Base-by-base conservation (phyloP, 2,329 filamentous ascomycete genomes). In the Arachnopeziza araneosa region DNA sequence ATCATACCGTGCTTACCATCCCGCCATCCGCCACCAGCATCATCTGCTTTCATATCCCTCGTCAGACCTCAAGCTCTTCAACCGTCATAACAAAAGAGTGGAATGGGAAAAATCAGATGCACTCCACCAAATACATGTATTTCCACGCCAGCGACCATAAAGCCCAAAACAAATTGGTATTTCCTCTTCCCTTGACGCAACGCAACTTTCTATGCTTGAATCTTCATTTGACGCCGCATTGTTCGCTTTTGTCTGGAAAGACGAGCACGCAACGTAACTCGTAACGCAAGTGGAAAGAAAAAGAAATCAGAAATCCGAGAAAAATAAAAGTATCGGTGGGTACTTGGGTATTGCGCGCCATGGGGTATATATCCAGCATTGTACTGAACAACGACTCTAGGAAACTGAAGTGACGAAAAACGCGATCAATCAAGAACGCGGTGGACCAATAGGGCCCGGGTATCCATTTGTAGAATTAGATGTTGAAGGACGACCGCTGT, bases 401-500 rank as follows among this genome's bases (percentile, higher is more conserved):
- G 67, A 72, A 70, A 71, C 61, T 67, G 67, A 72, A 70, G 70
- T 61, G 59, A 58, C 64, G 57, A 56, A 52, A 66, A 68, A 69
- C 59, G 49, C 59, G 58, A 61, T 61, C 61, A 64, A 65, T 68
- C 69, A 71, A 67, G 67, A 93, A 89, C 90, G 90, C 82, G 89
- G 91, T 84, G 90, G 88, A 82, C 90, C 90, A 83, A 92, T 88
- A 68, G 89, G 90, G 81, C 86, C 91, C 83, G 91, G 90, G 90
- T 95, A 95, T 91, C 91, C 91, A 89, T 86, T 86, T 74, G 89
- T 90, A 83, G 91, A 96, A 88, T 96, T 90, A 80, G 91, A 95
- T 80, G 91, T 96, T 73, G 90, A 93, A 75, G 91, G 91, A 74
- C 91, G 90, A 75, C 91, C 91, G 80, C 90, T 95, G 77, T 96